Conservation (phyloP, 164 flowering plant species). For the Protea cynaroides region DNA sequence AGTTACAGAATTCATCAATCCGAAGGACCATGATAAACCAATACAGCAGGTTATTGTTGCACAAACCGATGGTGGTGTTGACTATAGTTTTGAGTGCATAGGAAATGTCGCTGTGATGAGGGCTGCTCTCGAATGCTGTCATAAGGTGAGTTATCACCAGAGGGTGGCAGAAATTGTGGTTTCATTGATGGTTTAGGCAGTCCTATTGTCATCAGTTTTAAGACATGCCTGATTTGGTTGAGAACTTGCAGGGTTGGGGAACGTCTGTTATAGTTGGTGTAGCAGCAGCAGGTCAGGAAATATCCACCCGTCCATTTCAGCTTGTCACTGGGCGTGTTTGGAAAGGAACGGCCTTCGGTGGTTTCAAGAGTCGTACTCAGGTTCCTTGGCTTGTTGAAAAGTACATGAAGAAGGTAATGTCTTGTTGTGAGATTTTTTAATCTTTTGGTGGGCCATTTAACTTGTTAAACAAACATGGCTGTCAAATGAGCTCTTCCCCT, state of each 20-base stretch:
- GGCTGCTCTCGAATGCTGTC: slow-evolving; percentile 96
- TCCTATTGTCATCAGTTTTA: background rate
- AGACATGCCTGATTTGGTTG: background rate
- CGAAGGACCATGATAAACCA: slow-evolving; percentile 90
- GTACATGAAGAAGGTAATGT: slow-evolving; percentile 90
- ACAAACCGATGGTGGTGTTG: slow-evolving; percentile 97
- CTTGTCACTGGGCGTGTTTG: slow-evolving; percentile 98
- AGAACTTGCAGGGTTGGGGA: slow-evolving; percentile 82
- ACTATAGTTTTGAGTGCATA: slow-evolving; percentile 98
- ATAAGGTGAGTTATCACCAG: slow-evolving; percentile 55
- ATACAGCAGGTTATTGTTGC: slow-evolving; percentile 91
- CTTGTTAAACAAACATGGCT: too few relatives aligned
- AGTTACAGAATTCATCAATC: slow-evolving; percentile 87
- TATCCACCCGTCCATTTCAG: slow-evolving; percentile 95
- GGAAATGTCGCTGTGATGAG: slow-evolving; percentile 95
- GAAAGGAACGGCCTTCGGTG: slow-evolving; percentile 99
- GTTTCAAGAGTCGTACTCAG: slow-evolving; percentile 97
- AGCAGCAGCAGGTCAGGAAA: slow-evolving; percentile 96
- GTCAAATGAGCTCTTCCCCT: too few relatives aligned
- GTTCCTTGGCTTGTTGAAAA: slow-evolving; percentile 99
- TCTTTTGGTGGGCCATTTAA: too few relatives aligned
- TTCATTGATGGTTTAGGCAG: background rate
- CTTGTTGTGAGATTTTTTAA: background rate
- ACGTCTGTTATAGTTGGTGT: slow-evolving; percentile 96
- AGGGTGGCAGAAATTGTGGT: background rate